phyloP scores from a whole-genome alignment of 129 eudicot species.

The Lactuca sativa region DNA sequence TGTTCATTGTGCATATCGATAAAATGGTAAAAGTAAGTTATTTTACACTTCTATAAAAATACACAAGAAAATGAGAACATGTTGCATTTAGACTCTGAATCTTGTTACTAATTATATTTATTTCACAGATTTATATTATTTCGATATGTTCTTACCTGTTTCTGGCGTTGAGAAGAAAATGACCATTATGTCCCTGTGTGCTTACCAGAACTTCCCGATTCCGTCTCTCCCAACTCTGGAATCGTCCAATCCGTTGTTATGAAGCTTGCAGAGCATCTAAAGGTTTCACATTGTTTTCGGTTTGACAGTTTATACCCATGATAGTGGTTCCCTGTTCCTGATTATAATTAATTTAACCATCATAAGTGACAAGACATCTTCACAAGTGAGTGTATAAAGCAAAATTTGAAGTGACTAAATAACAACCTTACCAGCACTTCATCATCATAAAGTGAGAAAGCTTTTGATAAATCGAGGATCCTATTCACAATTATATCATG shows the following conservation, averaged over 20 bases:
- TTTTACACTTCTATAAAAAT: too few species aligned
- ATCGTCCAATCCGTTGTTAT: constrained; percentile 56
- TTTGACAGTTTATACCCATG: constrained; percentile 34
- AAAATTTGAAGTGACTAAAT: too few species aligned
- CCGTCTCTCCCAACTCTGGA: constrained; percentile 65
- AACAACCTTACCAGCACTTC: too few species aligned
- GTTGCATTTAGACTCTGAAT: not conserved
- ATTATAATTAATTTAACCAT: too few species aligned
- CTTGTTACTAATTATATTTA: not conserved
- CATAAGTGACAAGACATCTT: too few species aligned
- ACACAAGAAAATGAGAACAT: too few species aligned
- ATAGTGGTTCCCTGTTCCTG: not conserved
- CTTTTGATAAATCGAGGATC: too few species aligned
- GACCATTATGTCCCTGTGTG: constrained; percentile 64
- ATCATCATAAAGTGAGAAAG: too few species aligned
- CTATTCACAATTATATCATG: too few species aligned
- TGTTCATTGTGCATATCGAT: too few species aligned
- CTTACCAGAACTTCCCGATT: constrained; percentile 70
- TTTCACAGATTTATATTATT: constrained; percentile 79
- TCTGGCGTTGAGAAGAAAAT: constrained; percentile 38
- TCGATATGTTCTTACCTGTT: constrained; percentile 67
- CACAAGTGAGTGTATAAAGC: too few species aligned
- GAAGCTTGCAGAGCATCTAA: constrained; percentile 68
- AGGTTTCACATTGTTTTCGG: constrained; percentile 62
- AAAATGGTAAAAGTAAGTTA: too few species aligned